Conservation (phyloP, 495 filamentous ascomycete species). For the Achaetomiella virescens region DNA sequence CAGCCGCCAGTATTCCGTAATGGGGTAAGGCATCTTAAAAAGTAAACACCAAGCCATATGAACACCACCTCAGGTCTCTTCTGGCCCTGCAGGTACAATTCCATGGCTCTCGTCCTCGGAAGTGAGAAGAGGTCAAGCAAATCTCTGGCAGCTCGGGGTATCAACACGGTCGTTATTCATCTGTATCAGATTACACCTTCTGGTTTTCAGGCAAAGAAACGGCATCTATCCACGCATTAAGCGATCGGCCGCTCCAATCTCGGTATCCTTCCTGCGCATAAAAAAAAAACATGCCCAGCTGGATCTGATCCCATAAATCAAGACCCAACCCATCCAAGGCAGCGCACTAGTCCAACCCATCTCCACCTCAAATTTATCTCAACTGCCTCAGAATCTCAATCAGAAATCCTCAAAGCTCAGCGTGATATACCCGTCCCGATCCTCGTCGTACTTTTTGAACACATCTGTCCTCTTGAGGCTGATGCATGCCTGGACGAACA, state of each 20-base stretch:
- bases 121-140: no score
- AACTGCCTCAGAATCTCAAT: slow-evolving; percentile 53
- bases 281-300: neutral
- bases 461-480: slow-evolving; percentile 93
- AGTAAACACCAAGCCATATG: no score
- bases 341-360: neutral
- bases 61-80: no score
- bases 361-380: slow-evolving; percentile 23
- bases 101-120: no score
- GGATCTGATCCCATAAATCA: no score
- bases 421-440: slow-evolving; percentile 87
- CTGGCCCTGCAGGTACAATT: no score
- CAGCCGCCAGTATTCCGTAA: no score
- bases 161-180: slow-evolving; percentile 2
- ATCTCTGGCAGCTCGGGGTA: slow-evolving; percentile 10
- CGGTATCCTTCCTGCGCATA: neutral
- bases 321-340: no score
- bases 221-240: neutral
- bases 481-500: slow-evolving; percentile 98
- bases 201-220: neutral
- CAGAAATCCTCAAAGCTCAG: slow-evolving; percentile 78
- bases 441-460: slow-evolving; percentile 97
- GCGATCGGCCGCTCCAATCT: no score
- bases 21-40: no score
- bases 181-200: neutral